Evolutionary conservation across 768 basidiomycete genomes (phyloP).

Genomic region (Pleurotus giganteus): DNA sequence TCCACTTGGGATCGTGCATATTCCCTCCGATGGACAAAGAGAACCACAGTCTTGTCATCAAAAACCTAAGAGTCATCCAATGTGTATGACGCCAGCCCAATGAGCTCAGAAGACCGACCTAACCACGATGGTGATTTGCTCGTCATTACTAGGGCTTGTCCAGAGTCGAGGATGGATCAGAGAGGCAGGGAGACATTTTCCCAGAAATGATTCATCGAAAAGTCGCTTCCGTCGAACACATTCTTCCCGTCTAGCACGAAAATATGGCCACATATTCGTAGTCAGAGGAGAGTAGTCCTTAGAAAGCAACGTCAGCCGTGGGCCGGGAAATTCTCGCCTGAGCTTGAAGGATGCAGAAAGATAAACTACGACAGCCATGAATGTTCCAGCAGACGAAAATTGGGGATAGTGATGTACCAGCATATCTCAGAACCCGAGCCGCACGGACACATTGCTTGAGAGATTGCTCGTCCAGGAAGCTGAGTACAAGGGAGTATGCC

Average conservation of each 20-base stretch:
- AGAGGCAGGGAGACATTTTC: slow-evolving; percentile 28
- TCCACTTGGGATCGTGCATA: slow-evolving; percentile 28
- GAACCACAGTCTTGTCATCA: slow-evolving; percentile 65
- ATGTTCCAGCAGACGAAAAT: slow-evolving; percentile 14
- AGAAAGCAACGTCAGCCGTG: slow-evolving; percentile 40
- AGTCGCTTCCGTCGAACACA: slow-evolving; percentile 26
- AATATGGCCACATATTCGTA: slow-evolving; percentile 75
- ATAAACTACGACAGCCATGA: slow-evolving; percentile 43
- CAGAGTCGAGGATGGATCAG: slow-evolving; percentile 49
- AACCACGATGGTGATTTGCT: slow-evolving; percentile 54
- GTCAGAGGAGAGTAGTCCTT: slow-evolving; percentile 38
- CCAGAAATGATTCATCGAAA: slow-evolving; percentile 55
- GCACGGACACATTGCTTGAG: slow-evolving; percentile 47
- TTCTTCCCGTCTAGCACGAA: slow-evolving; percentile 50
- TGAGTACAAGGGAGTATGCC: slow-evolving; percentile 52
- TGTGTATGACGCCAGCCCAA: neutral
- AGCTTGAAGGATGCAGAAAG: slow-evolving; percentile 57
- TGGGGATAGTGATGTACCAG: slow-evolving; percentile 37
- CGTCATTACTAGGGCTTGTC: slow-evolving; percentile 56
- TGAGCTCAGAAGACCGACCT: slow-evolving; percentile 37
- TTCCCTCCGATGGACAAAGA: slow-evolving; percentile 49
- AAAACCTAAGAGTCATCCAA: slow-evolving; percentile 41
- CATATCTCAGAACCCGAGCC: slow-evolving; percentile 62
- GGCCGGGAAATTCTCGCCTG: slow-evolving; percentile 43
- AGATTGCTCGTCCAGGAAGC: slow-evolving; percentile 42